Percentiles rank a stretch among this genome's conserved stretches.
Conservation (phyloP, 768 basidiomycete genomes). For the Tulasnella sp. region DNA sequence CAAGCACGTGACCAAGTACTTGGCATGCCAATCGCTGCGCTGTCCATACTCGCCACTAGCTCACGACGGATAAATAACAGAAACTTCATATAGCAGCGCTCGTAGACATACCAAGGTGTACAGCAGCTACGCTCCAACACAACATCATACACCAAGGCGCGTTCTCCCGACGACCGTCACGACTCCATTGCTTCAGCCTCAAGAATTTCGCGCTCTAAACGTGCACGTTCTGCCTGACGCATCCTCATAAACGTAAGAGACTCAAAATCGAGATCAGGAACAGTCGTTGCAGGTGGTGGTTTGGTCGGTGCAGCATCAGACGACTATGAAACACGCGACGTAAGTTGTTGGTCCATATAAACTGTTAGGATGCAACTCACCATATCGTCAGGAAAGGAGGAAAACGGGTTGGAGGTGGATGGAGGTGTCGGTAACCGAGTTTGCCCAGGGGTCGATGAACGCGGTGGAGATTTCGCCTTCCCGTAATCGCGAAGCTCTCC, state of each 20-base stretch:
- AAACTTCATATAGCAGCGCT: too few relatives aligned
- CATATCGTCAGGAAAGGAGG: constrained; percentile 50
- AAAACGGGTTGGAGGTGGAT: constrained; percentile 33
- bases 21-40: too few relatives aligned
- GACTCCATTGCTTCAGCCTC: constrained; percentile 51
- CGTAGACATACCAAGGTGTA: too few relatives aligned
- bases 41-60: too few relatives aligned
- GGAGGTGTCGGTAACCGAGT: neutral
- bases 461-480: neutral
- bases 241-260: constrained; percentile 67
- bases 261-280: constrained; percentile 55
- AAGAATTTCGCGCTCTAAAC: constrained; percentile 50
- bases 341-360: neutral
- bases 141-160: too few relatives aligned
- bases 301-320: constrained; percentile 12
- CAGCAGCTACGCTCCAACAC: too few relatives aligned
- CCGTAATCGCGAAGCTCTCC: constrained; percentile 27
- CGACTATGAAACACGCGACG: neutral
- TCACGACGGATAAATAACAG: too few relatives aligned
- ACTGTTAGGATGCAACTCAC: constrained; percentile 29
- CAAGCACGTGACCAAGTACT: too few relatives aligned
- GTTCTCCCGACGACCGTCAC: too few relatives aligned
- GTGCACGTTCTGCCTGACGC: constrained; percentile 65
- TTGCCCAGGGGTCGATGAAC: too few relatives aligned
- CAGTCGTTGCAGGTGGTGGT: constrained; percentile 4